Conservation (phyloP, 306 rosid genomes). For the Quercus dentata region DNA sequence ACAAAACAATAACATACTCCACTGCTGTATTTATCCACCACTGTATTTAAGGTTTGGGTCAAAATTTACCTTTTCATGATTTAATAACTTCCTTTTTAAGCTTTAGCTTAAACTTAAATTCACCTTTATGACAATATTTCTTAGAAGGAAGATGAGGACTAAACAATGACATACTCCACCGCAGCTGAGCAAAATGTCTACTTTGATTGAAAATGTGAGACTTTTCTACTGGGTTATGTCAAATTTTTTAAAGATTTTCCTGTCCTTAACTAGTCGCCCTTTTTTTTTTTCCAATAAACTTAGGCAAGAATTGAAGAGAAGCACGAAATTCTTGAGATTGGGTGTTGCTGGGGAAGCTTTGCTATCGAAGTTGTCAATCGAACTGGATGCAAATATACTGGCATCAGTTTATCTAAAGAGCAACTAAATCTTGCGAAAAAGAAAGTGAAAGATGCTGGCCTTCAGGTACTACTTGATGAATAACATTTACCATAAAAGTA, state of each 20-base stretch:
- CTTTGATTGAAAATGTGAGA: slow-evolving; percentile 61
- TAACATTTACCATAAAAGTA: background rate
- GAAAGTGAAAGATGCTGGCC: slow-evolving; percentile 68
- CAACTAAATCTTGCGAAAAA: slow-evolving; percentile 74
- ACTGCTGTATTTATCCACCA: slow-evolving; percentile 5
- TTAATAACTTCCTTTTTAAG: background rate
- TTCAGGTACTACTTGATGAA: slow-evolving; percentile 47
- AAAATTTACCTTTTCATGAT: background rate
- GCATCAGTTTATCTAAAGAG: slow-evolving; percentile 74
- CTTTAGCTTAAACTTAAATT: background rate
- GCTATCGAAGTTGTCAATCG: slow-evolving; percentile 73
- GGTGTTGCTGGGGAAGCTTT: slow-evolving; percentile 93
- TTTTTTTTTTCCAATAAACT: slow-evolving; percentile 1
- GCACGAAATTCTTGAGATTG: slow-evolving; percentile 85
- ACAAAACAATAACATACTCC: slow-evolving; percentile 78
- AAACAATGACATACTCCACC: no score
- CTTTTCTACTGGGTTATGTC: background rate
- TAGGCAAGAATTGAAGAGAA: slow-evolving; percentile 63
- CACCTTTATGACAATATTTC: slow-evolving; percentile 7
- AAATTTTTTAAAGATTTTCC: background rate
- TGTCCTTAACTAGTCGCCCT: background rate
- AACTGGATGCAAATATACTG: slow-evolving; percentile 86
- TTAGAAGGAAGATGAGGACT: slow-evolving; percentile 64
- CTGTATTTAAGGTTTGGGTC: slow-evolving; percentile 69
- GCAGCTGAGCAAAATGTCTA: slow-evolving; percentile 60